Evolutionary conservation across 371 early-diverging fungal species (phyloP), one percentile per base, ranked within the genome.

Genomic region (Rhizopus arrhizus): DNA sequence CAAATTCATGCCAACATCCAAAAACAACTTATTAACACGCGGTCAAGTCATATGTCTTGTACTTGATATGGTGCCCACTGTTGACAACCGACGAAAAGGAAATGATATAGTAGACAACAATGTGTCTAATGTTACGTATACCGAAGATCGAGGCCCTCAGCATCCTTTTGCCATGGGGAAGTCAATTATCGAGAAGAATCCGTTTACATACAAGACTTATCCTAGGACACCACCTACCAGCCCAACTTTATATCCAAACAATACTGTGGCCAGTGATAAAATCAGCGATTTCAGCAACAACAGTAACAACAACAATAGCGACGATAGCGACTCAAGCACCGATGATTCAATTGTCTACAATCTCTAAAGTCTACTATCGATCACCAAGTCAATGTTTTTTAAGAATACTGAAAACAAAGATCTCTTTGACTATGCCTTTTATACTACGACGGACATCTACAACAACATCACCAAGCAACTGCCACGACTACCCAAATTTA

Each of bases 1-100:
- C 57, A 57, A 48, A 57, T 47, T 57, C 57, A 57, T 57, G 46
- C 35, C 57, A 57, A 57, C 36, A 57, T 57, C 47, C 57, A 57
- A 57, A 57, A 57, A 47, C 57, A 57, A 35, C 38, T 40, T 58
- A 41, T 38, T 58, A 49, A 58, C 58, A 49, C 42, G 40, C 49
- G 58, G 49, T 50, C 58, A 58, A 50, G 58, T 51, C 41, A 50
- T 40, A 49, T 58, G 58, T n/a, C 58, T 58, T 50, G 51, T 58
- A 50, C 58, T 50, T 50, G 49, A 58, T 31, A 58, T 58, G 58
- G 41, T 50, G 22, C 42, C 58, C 41, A 40, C 58, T 40, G 49
- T 49, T 36, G 47, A 47, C 49, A 57, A 48, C 58, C 35, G 58
- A 57, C 47, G 36, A 47, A 57, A 57, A 49, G 58, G 36, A 47